Evolutionary conservation across 176 grass and related monocot genomes (phyloP), one percentile per base, ranked within the genome.

Genomic region (Raddia distichophylla): DNA sequence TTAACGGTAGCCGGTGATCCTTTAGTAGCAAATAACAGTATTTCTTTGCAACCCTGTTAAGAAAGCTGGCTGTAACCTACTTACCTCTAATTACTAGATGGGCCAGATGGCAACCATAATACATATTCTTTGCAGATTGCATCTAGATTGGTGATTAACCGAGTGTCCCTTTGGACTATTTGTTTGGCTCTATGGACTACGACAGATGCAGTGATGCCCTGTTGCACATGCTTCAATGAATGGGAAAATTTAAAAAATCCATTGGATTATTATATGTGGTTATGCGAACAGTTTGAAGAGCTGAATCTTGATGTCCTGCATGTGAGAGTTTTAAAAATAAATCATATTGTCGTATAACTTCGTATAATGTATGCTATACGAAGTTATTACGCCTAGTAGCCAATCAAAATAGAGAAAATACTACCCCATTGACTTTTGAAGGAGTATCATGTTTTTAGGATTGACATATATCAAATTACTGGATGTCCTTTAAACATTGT

Each of bases 181-280:
- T 90, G 58, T 67, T 57, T 78, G 84, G 18, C 33, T 71, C 49
- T 85, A 76, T 85, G 57, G 46, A 76, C 40, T 74, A 69, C 44
- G 18, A 33, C 16, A 8, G 51, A 33, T 81, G 43, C 52, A 52
- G n/a, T 11, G 51, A 33, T 81, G 43, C 52, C 44, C 34, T 13
- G 19, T 35, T 86, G 74, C 78, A 82, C 60, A 86, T 82, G 60
- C 20, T 78, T 43, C 86, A 60, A 86, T 73, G 45, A 78, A 67
- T 76, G 44, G 77, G 52, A 67, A 19, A 20, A 59, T 81, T 76
- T 51, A 77, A 60, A 67, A 19, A 20, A 59, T 81, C 77, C 43
- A 13, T 60, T 64, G 50, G 27, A 72, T 81, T 81, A 59, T 76
- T 49, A 33, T 89, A 58, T 82, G 34, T 76, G 20, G 43, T 66